These are phyloP conservation scores for Globisporangium alternatum DNA, from an alignment of 352 stramenopile genomes.

Conservation along the genomic window DNA sequence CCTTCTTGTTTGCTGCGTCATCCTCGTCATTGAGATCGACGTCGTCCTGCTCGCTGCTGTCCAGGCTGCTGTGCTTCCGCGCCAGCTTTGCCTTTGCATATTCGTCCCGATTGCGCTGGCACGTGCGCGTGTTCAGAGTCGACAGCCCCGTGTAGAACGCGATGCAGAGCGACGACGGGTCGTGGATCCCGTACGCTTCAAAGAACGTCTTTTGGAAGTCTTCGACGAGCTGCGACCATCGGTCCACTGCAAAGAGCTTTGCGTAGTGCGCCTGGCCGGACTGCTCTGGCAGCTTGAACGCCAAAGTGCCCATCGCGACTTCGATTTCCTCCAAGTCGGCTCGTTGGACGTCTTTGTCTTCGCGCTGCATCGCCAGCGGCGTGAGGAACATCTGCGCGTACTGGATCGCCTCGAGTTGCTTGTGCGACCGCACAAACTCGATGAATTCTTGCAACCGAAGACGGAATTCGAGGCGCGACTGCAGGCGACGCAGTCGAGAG, in stretches of 20 bases:
- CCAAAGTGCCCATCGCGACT: constrained; percentile 71
- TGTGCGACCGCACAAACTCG: constrained; percentile 67
- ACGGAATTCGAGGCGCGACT: constrained; percentile 71
- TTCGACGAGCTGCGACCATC: constrained; percentile 53
- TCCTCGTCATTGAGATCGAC: constrained; percentile 17
- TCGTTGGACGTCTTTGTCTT: constrained; percentile 47
- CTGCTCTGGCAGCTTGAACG: constrained; percentile 54
- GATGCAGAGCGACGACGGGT: constrained; percentile 62
- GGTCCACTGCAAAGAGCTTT: constrained; percentile 56
- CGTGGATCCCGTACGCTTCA: constrained; percentile 66
- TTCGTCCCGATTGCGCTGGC: constrained; percentile 45
- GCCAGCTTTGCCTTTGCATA: constrained; percentile 37
- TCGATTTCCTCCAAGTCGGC: constrained; percentile 64
- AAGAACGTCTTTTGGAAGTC: constrained; percentile 66
- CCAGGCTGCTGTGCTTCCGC: constrained; percentile 15
- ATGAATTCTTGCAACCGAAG: constrained; percentile 76
- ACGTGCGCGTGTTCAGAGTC: constrained; percentile 73
- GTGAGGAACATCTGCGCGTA: constrained; percentile 65
- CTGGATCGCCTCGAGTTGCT: constrained; percentile 68
- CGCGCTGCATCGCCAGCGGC: constrained; percentile 61
- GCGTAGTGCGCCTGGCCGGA: constrained; percentile 63
- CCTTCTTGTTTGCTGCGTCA: not conserved
- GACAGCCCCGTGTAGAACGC: constrained; percentile 66
- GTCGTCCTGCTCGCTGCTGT: constrained; percentile 18
- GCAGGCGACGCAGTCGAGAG: constrained; percentile 63